Evolutionary conservation across 2,329 filamentous ascomycete species (phyloP).

Genomic region (Paraphoma sp.): DNA sequence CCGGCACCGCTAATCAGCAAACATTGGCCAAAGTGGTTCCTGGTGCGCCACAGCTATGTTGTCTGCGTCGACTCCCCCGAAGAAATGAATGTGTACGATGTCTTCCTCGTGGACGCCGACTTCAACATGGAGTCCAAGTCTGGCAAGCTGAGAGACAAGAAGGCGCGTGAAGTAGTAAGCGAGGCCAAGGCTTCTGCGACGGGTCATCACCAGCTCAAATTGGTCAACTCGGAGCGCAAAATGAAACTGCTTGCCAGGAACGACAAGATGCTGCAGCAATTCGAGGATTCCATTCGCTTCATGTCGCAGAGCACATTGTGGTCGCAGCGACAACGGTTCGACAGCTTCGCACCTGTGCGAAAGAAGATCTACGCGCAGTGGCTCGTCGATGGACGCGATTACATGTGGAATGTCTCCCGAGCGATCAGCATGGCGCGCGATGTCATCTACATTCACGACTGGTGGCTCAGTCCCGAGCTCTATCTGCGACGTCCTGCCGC

Average conservation of each 20-base stretch:
- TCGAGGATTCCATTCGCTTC: slow-evolving; percentile 87
- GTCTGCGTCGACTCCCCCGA: slow-evolving; percentile 98
- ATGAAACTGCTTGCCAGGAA: slow-evolving; percentile 90
- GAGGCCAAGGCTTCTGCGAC: slow-evolving; percentile 68
- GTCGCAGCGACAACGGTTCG: slow-evolving; percentile 84
- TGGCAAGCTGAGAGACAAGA: slow-evolving; percentile 56
- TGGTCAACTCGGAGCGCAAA: slow-evolving; percentile 92
- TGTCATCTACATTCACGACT: slow-evolving; percentile 98
- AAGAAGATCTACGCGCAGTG: slow-evolving; percentile 89
- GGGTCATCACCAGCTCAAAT: slow-evolving; percentile 83
- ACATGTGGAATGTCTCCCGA: slow-evolving; percentile 99
- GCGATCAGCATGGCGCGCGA: slow-evolving; percentile 97
- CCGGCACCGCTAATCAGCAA: slow-evolving; percentile 79
- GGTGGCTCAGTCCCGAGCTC: slow-evolving; percentile 96
- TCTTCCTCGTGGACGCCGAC: slow-evolving; percentile 91
- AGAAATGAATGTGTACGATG: slow-evolving; percentile 98
- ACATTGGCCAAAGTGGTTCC: slow-evolving; percentile 94
- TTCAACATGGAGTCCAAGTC: slow-evolving; percentile 82
- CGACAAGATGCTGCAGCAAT: slow-evolving; percentile 87
- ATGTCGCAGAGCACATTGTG: slow-evolving; percentile 86
- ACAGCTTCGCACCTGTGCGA: slow-evolving; percentile 90
- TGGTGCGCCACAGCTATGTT: slow-evolving; percentile 96
- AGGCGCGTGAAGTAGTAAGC: slow-evolving; percentile 68
- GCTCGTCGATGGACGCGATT: slow-evolving; percentile 95
- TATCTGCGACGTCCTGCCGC: slow-evolving; percentile 93